phyloP scores from a whole-genome alignment of 2,329 filamentous ascomycete species.

The Phaeosphaeria sp. region DNA sequence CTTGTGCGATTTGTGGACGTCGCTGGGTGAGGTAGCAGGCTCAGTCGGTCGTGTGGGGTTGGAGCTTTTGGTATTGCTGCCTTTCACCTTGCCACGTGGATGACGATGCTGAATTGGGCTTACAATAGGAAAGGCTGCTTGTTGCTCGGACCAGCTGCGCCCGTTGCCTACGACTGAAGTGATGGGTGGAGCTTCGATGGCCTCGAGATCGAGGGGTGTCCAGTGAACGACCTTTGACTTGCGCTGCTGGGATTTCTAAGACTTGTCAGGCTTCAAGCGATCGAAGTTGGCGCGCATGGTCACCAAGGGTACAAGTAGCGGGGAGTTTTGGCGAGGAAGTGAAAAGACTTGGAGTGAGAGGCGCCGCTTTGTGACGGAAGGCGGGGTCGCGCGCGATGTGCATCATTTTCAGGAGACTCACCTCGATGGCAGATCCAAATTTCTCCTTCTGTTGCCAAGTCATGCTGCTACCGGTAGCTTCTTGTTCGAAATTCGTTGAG shows the following conservation, averaged over 20 bases:
- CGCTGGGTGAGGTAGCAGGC: not conserved
- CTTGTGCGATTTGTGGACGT: not conserved
- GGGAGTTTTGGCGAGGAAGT: not conserved
- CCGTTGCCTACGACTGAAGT: not conserved
- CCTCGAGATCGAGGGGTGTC: constrained; percentile 3
- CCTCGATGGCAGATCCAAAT: not conserved
- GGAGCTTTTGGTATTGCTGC: not conserved
- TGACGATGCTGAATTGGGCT: not conserved
- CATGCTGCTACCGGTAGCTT: constrained; percentile 2
- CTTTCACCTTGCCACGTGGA: not conserved
- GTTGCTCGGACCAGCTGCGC: not conserved
- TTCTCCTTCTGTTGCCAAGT: constrained; percentile 30
- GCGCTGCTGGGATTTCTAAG: constrained; percentile 10
- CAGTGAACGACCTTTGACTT: constrained; percentile 7
- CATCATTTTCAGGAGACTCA: not conserved
- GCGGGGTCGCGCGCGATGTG: not conserved
- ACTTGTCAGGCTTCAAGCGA: constrained; percentile 6
- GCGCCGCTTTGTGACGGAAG: not conserved
- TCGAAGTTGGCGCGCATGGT: not conserved
- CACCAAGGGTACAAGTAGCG: not conserved
- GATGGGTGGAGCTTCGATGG: not conserved
- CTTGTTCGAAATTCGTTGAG: not conserved
- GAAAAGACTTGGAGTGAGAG: not conserved
- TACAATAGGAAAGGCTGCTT: not conserved
- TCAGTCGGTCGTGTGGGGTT: not conserved